Conservation (phyloP, 2,329 filamentous ascomycete genomes). For the Biscogniauxia sp. region DNA sequence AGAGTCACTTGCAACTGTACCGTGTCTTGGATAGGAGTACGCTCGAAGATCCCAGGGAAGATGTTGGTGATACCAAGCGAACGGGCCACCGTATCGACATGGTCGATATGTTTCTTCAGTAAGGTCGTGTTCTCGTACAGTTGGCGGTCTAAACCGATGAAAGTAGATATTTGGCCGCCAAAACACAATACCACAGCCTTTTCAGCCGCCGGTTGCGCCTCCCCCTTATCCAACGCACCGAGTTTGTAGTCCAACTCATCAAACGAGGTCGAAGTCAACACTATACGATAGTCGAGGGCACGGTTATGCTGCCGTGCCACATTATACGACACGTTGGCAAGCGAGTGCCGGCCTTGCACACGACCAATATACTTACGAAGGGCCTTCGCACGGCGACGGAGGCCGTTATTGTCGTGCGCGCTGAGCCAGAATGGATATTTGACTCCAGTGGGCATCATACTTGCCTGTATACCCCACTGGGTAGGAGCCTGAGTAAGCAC, state of each 20-base stretch:
- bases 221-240: neutral
- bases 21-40: constrained; percentile 20
- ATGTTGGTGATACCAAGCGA: constrained; percentile 26
- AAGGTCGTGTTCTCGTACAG: constrained; percentile 29
- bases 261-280: no score
- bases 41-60: constrained; percentile 32
- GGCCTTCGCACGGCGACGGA: constrained; percentile 14
- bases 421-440: constrained; percentile 16
- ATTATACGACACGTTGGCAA: no score
- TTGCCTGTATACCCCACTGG: neutral
- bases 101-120: constrained; percentile 27
- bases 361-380: constrained; percentile 10
- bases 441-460: constrained; percentile 1
- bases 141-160: constrained; percentile 29
- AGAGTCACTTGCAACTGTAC: constrained; percentile 38
- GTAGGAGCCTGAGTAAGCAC: constrained; percentile 22
- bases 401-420: constrained; percentile 21
- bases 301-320: no score
- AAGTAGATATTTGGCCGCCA: constrained; percentile 32
- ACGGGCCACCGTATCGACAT: constrained; percentile 13
- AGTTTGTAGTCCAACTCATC: constrained; percentile 16
- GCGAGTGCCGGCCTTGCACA: neutral
- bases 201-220: neutral
- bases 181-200: constrained; percentile 36
- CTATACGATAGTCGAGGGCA: no score